Conservation (phyloP, 345 rosid genomes). For the Eucalyptus cloeziana region DNA sequence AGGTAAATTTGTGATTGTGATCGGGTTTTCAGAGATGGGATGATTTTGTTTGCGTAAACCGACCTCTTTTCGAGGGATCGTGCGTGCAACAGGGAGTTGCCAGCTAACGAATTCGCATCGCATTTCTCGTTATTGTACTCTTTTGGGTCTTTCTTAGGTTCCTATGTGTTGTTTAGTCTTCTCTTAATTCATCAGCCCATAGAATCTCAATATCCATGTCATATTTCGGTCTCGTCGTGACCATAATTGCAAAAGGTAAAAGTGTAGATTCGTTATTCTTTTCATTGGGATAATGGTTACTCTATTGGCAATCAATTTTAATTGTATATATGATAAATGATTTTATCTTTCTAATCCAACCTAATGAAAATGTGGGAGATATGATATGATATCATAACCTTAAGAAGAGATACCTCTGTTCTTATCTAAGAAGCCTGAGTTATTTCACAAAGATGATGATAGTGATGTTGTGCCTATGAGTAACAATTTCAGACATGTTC, state of each 20-base stretch:
- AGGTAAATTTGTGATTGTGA: background rate
- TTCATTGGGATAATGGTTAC: background rate
- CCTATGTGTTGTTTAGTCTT: background rate
- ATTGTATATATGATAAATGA: background rate
- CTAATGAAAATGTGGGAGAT: background rate
- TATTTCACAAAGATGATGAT: background rate
- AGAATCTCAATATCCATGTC: background rate
- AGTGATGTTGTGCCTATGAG: background rate
- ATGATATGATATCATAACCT: background rate
- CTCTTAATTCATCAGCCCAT: background rate
- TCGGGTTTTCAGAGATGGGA: background rate
- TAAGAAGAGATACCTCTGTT: background rate
- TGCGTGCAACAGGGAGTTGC: background rate
- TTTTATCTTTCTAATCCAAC: background rate
- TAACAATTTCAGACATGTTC: background rate
- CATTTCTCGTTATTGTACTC: background rate
- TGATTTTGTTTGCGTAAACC: background rate
- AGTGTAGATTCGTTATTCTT: background rate
- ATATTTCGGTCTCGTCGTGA: background rate
- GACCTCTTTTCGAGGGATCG: background rate
- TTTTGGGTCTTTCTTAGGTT: background rate
- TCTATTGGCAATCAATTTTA: background rate
- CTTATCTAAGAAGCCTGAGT: background rate
- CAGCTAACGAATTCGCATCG: background rate
- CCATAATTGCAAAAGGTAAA: background rate